These are phyloP conservation scores for Guadua angustifolia DNA, from an alignment of 176 grass and related monocot genomes.

Conservation along the genomic window DNA sequence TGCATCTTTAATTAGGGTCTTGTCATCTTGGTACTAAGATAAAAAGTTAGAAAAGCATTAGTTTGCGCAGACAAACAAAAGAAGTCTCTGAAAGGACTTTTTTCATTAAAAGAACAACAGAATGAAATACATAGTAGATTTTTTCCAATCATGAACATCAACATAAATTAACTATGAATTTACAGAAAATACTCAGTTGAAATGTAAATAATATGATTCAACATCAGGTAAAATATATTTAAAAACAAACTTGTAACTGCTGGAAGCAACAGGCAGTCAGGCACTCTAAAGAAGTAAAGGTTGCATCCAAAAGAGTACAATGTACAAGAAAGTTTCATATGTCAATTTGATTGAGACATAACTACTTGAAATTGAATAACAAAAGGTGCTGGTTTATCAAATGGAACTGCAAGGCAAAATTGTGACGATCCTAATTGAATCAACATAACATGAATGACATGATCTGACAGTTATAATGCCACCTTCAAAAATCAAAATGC, in stretches of 20 bases:
- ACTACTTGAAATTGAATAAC: slow-evolving; percentile 20
- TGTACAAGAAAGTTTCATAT: slow-evolving; percentile 22
- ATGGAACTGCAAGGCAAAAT: neutral
- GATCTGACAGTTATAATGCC: neutral
- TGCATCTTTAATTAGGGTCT: slow-evolving; percentile 35
- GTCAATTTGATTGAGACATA: neutral
- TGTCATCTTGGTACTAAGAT: slow-evolving; percentile 46
- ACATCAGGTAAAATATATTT: neutral
- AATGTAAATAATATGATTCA: slow-evolving; percentile 4
- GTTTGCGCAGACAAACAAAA: neutral
- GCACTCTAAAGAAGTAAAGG: neutral
- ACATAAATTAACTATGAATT: neutral
- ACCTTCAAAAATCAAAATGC: neutral
- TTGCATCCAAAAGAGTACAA: slow-evolving; percentile 2
- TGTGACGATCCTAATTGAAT: neutral
- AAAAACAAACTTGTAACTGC: slow-evolving; percentile 18
- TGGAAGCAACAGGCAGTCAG: neutral
- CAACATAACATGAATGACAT: neutral
- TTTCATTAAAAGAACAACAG: neutral
- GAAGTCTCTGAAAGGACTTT: neutral
- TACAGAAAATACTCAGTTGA: neutral
- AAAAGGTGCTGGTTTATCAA: neutral
- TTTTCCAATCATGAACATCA: slow-evolving; percentile 18
- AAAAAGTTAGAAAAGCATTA: slow-evolving; percentile 18
- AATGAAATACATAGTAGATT: neutral